These are phyloP conservation scores for Crithidia mellificae DNA, from an alignment of 208 protist species.

Conservation along the genomic window DNA sequence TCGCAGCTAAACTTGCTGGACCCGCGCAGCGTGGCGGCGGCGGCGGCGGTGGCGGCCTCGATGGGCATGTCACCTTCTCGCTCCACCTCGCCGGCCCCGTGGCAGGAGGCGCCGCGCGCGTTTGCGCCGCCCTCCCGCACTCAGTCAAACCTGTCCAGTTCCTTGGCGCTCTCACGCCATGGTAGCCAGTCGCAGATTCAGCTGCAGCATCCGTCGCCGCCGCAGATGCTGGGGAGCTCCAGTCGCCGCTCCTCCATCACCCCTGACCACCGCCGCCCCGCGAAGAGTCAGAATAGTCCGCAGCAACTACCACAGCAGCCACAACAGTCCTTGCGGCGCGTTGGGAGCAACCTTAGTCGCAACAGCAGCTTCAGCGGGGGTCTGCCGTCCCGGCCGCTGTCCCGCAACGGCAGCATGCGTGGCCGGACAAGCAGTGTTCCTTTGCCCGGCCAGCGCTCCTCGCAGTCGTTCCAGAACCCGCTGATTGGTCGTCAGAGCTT, in stretches of 20 bases:
- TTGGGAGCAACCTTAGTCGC: neutral
- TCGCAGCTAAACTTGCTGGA: neutral
- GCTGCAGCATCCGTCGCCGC: neutral
- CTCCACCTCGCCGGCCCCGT: neutral
- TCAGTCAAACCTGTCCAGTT: neutral
- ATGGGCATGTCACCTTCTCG: neutral
- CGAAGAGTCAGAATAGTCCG: neutral
- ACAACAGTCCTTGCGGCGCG: neutral
- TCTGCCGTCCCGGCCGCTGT: neutral
- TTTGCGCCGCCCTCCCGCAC: neutral
- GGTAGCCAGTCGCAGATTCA: conserved; percentile 10
- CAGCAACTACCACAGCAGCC: neutral
- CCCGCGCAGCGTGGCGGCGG: neutral
- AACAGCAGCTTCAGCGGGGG: neutral
- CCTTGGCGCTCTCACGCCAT: neutral
- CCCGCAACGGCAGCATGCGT: neutral
- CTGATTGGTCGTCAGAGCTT: conserved; percentile 31
- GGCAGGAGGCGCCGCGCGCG: neutral
- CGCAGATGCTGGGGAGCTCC: too few relatives aligned
- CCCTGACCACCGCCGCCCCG: conserved; percentile 4
- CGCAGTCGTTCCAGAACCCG: conserved; percentile 23
- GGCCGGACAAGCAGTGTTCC: neutral
- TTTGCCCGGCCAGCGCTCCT: neutral
- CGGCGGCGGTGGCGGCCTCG: neutral
- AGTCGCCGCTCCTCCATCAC: neutral